phyloP scores from a whole-genome alignment of 192 early-diverging fungal genomes.

The Podila epicladia region DNA sequence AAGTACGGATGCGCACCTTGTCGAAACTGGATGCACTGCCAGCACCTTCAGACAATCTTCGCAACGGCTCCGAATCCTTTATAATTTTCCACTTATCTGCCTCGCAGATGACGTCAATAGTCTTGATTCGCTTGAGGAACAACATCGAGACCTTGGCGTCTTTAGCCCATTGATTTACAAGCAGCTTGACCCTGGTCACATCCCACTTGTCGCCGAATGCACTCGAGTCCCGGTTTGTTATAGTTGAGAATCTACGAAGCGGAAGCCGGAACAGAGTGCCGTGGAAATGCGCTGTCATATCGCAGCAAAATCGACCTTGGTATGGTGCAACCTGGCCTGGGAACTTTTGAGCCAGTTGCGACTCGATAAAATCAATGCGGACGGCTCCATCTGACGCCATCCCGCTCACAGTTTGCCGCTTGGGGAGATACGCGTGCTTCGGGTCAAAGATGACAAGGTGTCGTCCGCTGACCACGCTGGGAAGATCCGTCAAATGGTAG shows the following conservation, averaged over 20 bases:
- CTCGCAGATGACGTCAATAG: neutral
- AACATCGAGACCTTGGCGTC: constrained; percentile 18
- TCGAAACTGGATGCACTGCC: too few relatives aligned
- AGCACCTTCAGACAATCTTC: too few relatives aligned
- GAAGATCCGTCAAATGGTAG: constrained; percentile 50
- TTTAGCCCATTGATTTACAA: constrained; percentile 9
- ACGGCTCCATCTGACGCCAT: constrained; percentile 8
- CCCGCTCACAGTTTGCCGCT: neutral
- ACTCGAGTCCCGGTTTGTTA: neutral
- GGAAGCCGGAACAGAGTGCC: constrained; percentile 45
- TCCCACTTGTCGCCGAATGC: neutral
- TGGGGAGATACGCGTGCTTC: constrained; percentile 8
- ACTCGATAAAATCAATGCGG: constrained; percentile 11
- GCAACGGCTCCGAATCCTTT: too few relatives aligned
- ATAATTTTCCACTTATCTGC: neutral
- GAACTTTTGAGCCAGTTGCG: neutral
- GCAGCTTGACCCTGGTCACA: neutral
- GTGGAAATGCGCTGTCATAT: constrained; percentile 25
- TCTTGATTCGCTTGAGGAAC: constrained; percentile 14
- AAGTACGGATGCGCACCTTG: too few relatives aligned
- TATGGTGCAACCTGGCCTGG: constrained; percentile 25
- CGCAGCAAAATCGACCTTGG: constrained; percentile 17
- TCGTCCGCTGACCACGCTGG: constrained; percentile 34
- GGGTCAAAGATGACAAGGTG: constrained; percentile 49
- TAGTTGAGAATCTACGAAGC: neutral